phyloP scores from a whole-genome alignment of 2,329 filamentous ascomycete species.

The Canariomyces notabilis region DNA sequence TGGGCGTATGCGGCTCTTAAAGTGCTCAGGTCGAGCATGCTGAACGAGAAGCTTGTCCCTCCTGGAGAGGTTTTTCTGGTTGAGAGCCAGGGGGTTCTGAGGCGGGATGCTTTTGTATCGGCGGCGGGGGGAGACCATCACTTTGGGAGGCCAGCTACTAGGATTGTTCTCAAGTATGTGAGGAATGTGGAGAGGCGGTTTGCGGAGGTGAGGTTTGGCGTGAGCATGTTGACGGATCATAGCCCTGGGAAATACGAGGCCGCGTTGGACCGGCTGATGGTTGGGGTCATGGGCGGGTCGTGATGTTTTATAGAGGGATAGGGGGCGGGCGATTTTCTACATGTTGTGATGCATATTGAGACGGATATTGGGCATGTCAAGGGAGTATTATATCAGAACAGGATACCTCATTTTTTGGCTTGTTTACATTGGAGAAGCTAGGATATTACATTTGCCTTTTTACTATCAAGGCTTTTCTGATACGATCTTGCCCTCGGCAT shows the following conservation, averaged over 20 bases:
- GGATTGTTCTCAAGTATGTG: conserved; percentile 66
- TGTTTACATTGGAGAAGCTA: neutral
- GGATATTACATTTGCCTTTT: neutral
- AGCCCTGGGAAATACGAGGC: conserved; percentile 70
- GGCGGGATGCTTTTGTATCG: conserved; percentile 57
- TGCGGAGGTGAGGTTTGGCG: conserved; percentile 64
- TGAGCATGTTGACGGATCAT: conserved; percentile 71
- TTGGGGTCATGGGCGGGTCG: conserved; percentile 44
- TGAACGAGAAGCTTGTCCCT: conserved; percentile 63
- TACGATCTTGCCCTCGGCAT: conserved; percentile 58
- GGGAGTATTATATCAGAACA: too few relatives aligned
- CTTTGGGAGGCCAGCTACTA: conserved; percentile 52
- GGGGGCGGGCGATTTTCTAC: too few relatives aligned
- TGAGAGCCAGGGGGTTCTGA: conserved; percentile 62
- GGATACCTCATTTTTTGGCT: neutral
- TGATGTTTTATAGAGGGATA: too few relatives aligned
- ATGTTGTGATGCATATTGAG: too few relatives aligned
- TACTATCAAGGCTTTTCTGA: conserved; percentile 35
- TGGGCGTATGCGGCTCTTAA: conserved; percentile 67
- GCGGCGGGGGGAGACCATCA: conserved; percentile 7
- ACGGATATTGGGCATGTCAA: too few relatives aligned
- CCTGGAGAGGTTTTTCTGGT: conserved; percentile 73
- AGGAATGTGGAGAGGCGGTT: conserved; percentile 66
- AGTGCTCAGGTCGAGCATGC: conserved; percentile 62
- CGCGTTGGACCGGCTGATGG: conserved; percentile 55